Evolutionary conservation across 805 yeast genomes (phyloP).

Genomic region (Metschnikowia cubensis): DNA sequence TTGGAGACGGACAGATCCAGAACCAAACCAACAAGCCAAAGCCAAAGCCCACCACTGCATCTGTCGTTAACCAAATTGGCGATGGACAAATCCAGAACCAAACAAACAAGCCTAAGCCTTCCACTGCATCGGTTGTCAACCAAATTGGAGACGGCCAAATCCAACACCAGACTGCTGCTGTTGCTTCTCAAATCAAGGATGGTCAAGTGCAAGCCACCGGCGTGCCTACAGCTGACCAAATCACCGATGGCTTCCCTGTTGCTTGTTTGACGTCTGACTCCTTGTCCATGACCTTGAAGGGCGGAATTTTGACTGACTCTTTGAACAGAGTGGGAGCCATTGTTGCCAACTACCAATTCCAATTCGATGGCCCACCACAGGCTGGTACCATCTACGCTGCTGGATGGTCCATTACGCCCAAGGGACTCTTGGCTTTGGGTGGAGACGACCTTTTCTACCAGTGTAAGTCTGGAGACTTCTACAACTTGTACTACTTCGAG

Average conservation of each 20-base stretch:
- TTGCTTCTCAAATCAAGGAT: conserved; percentile 24
- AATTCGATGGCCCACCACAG: conserved; percentile 79
- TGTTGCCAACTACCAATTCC: conserved; percentile 80
- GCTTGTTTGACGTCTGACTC: conserved; percentile 29
- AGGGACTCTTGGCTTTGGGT: conserved; percentile 65
- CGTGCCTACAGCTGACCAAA: conserved; percentile 26
- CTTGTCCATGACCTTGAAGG: conserved; percentile 52
- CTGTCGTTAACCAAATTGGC: conserved; percentile 44
- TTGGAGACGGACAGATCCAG: conserved; percentile 18
- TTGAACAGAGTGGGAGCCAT: conserved; percentile 71
- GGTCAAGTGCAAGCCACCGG: conserved; percentile 30
- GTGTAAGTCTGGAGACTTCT: conserved; percentile 72
- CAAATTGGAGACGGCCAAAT: conserved; percentile 27
- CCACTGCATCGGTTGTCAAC: conserved; percentile 20
- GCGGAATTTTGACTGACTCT: conserved; percentile 51
- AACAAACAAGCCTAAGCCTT: conserved; percentile 16
- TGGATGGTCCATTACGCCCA: conserved; percentile 43
- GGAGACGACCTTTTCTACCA: conserved; percentile 59
- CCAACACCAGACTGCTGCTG: conserved; percentile 22
- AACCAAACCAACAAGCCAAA: conserved; percentile 9
- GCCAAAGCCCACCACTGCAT: conserved; percentile 22
- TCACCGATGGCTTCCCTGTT: conserved; percentile 10
- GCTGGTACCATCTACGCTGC: conserved; percentile 35
- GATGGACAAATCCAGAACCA: conserved; percentile 48
- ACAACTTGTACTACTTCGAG: conserved; percentile 66